phyloP scores from a whole-genome alignment of 1,139 yeast genomes.

The Taiozyma sp. region DNA sequence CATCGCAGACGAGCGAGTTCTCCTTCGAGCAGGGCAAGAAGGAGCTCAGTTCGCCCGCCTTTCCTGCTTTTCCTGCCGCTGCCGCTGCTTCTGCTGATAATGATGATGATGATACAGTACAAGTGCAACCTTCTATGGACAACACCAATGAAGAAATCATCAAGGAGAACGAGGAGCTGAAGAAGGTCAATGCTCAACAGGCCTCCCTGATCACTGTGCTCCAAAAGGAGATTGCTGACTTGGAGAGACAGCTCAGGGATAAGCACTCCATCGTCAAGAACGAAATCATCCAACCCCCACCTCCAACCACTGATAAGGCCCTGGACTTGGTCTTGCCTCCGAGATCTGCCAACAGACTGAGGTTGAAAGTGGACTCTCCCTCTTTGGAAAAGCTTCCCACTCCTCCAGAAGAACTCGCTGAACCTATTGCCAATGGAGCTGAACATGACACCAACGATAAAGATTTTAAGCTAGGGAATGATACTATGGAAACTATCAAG shows the following conservation, averaged over 20 bases:
- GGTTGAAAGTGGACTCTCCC: background rate
- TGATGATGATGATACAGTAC: no score
- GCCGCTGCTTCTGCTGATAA: background rate
- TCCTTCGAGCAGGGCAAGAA: background rate
- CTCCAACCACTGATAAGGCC: background rate
- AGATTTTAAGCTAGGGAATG: background rate
- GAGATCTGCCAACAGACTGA: conserved; percentile 19
- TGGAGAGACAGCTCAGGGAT: background rate
- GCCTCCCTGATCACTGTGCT: background rate
- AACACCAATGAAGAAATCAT: background rate
- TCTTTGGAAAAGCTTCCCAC: background rate
- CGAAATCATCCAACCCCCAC: background rate
- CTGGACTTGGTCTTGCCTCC: conserved; percentile 12
- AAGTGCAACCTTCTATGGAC: no score
- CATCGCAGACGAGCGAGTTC: background rate
- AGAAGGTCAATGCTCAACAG: background rate
- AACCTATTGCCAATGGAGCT: background rate
- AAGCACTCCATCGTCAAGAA: background rate
- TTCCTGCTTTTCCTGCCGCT: background rate
- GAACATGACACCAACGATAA: background rate
- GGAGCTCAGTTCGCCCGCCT: background rate
- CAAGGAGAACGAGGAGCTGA: background rate
- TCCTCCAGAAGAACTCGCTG: background rate
- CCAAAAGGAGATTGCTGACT: background rate
- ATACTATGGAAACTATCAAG: background rate